phyloP scores from a whole-genome alignment of 176 grass and related monocot species.

The Juncus inflexus region DNA sequence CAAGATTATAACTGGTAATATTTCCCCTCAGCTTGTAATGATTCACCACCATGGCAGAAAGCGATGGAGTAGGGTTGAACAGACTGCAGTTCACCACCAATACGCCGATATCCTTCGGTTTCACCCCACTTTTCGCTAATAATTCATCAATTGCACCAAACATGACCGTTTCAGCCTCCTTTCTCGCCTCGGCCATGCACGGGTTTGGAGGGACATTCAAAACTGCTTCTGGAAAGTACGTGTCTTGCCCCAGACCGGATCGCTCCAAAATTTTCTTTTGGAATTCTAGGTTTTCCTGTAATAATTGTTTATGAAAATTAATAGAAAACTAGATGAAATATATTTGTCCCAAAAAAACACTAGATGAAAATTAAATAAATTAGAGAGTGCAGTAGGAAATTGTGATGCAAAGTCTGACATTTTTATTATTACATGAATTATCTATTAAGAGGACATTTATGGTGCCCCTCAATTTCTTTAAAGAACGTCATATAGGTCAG shows the following conservation, averaged over 20 bases:
- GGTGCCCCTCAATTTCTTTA: too few species aligned
- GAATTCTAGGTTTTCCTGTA: conserved; percentile 61
- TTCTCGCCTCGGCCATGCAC: conserved; percentile 87
- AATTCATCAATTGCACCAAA: conserved; percentile 72
- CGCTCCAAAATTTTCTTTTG: conserved; percentile 75
- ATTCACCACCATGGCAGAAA: conserved; percentile 79
- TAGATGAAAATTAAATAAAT: too few species aligned
- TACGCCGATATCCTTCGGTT: conserved; percentile 53
- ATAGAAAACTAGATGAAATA: too few species aligned
- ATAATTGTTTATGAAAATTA: neutral
- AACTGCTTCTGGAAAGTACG: conserved; percentile 63
- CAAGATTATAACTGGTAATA: conserved; percentile 71
- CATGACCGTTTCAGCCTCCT: conserved; percentile 81
- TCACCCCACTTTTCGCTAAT: conserved; percentile 56
- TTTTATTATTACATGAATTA: too few species aligned
- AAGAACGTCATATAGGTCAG: too few species aligned
- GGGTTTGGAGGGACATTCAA: conserved; percentile 59
- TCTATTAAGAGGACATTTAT: too few species aligned
- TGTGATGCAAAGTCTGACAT: too few species aligned
- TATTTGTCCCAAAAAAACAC: too few species aligned
- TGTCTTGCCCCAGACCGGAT: conserved; percentile 56
- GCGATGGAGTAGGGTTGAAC: conserved; percentile 77
- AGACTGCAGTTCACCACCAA: conserved; percentile 80
- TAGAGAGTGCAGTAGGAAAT: too few species aligned
- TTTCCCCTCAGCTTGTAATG: conserved; percentile 79